Base-by-base conservation (phyloP, 1,284 basidiomycete genomes). In the Serendipita sp. region DNA sequence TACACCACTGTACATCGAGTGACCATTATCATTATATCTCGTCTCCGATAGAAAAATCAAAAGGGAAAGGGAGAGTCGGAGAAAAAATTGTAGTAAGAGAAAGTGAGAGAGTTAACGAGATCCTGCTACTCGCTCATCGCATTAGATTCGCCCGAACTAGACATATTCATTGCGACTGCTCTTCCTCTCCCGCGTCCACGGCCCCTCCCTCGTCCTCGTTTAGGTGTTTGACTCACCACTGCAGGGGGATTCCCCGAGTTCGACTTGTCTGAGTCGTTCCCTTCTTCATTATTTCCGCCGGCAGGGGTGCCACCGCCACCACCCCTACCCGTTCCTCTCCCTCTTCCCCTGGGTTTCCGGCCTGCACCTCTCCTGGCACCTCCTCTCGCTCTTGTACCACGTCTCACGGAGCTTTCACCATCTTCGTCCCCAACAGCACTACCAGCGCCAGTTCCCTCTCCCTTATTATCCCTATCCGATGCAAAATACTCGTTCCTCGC, bases 401-500 rank as follows among this genome's bases (percentile, higher is more conserved):
- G 8, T n/a, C 29, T n/a, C 45, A 49, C 29, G 45, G n/a, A 49
- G 29, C n/a, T n/a, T 29, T 29, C 55, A 17, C 60, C 35, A 8
- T 66, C 38, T 13, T 41, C 38, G 38, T 41, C 38, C 38, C 5
- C 5, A 2, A 30, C 15, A 41, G 53, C 60, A 34, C 32, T 61
- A 26, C 17, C 44, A 49, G 29, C 1, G 29, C 22, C 60, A 29
- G 6, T 13, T 6, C 38, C 58, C 13, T 72, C 72, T 43, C 68
- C 67, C 50, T 87, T 86, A 22, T 80, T 75, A 67, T 90, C 88
- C 60, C 81, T 77, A 30, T 89, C 87, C 12, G 81, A 83, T 63
- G 88, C 86, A 69, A 79, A 91, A 67, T 77, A 88, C 67, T 90
- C 88, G 67, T 85, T 87, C 65, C 79, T 72, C 0, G 78, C 76